Evolutionary conservation across 495 filamentous ascomycete species (phyloP), one percentile per base, ranked within the genome.

Genomic region (Daldinia concentrica): DNA sequence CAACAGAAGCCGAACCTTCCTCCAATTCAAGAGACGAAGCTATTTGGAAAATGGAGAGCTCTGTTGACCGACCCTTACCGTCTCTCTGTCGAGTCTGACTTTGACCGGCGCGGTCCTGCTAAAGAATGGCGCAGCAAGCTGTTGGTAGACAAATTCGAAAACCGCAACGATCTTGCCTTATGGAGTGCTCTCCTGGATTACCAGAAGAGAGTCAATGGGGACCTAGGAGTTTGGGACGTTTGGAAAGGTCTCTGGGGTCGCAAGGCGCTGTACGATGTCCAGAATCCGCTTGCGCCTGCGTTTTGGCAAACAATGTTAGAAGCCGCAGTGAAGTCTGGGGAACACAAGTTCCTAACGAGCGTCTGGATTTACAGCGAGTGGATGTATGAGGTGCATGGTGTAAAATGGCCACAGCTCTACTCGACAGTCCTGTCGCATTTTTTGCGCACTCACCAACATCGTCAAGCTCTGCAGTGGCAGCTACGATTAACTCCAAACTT

Each of bases 151-250:
- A 69, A 81, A 9, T 79, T 82, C 4, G 74, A 80, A 27, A 76
- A 86, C 57, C 71, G 66, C 30, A 67, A 81, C 22, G 85, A 94
- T 72, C 83, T 89, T 60, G 74, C 80, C 14, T 79, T 93, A 11
- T 94, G 91, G 91, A 81, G 85, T 15, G 86, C 88, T 64, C 79
- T 93, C 26, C 79, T 94, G 19, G 82, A 85, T 34, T 90, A 87
- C 69, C 82, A 87, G 37, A 83, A 86, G 67, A 85, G 90, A 12
- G 80, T 85, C 48, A 82, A 92, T 77, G 90, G 90, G 2, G 73
- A 83, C 26, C 66, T 79, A 17, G 92, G 92, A 0, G 85, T 89
- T 3, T 34, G 45, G 11, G 58, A 63, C 5, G 72, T 83, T 14
- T 76, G 81, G 73, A 76, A 75, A 37, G 78, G 69, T 9, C 64